Evolutionary conservation across 2,329 filamentous ascomycete species (phyloP).

Genomic region (Penicillium sp.): DNA sequence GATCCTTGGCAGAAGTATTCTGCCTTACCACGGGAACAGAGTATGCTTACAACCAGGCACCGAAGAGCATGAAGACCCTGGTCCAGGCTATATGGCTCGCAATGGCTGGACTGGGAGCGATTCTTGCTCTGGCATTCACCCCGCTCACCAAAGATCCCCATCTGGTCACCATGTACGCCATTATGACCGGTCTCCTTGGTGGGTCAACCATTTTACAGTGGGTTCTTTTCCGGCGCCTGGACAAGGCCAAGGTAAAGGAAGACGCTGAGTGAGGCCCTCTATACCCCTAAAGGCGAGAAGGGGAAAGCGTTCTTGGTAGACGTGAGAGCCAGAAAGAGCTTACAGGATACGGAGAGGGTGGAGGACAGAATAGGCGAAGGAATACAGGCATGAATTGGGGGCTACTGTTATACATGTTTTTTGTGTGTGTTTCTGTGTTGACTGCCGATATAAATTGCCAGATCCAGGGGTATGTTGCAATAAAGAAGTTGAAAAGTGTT

Average conservation of each 20-base stretch:
- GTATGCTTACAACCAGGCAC: conserved; percentile 46
- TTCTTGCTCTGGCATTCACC: conserved; percentile 8
- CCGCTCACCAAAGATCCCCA: conserved; percentile 5
- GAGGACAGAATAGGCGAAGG: too few relatives aligned
- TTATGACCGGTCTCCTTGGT: conserved; percentile 6
- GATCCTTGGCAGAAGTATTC: conserved; percentile 46
- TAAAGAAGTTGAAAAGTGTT: too few relatives aligned
- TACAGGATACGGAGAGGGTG: too few relatives aligned
- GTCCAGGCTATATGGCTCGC: conserved; percentile 28
- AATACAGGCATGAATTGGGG: too few relatives aligned
- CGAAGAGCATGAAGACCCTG: conserved; percentile 39
- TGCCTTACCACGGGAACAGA: conserved; percentile 44
- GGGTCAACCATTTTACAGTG: conserved; percentile 1
- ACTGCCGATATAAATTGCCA: too few relatives aligned
- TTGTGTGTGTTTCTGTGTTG: too few relatives aligned
- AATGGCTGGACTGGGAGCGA: conserved; percentile 7
- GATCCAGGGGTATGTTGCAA: too few relatives aligned
- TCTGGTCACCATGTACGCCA: conserved; percentile 9
- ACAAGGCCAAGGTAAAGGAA: conserved; percentile 3
- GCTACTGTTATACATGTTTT: too few relatives aligned
- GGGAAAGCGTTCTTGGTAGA: too few relatives aligned
- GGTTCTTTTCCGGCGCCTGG: conserved; percentile 4
- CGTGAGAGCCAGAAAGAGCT: too few relatives aligned
- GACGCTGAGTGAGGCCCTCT: not conserved
- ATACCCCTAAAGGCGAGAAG: too few relatives aligned